Base-by-base conservation (phyloP, 345 rosid species). In the Salix koriyanagi region DNA sequence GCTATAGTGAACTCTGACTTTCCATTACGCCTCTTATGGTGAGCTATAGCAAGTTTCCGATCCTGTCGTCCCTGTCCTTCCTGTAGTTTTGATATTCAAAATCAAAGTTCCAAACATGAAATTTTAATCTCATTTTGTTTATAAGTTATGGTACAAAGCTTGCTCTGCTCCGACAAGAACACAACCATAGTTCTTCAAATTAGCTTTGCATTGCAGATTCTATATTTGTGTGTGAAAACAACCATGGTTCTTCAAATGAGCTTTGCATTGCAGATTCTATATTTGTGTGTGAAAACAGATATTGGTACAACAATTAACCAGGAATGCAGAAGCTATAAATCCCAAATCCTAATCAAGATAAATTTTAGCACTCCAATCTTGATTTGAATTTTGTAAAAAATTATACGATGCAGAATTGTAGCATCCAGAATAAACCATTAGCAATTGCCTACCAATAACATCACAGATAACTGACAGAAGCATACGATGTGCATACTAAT, bases 21-120 rank as follows among this genome's bases (percentile, higher is more conserved):
- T 66, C 99, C 97, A 7, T 88, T 85, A 36, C 77, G 82, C 69
- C 93, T 76, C 79, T 84, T 91, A 64, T 91, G 91, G 81, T 87
- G 83, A 75, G 97, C 97, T 21, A 95, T 84, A 2, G 97, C 97
- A 71, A 95, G 89, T 80, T 93, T 93, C 71, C 99, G 84, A 79
- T 91, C 88, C 83, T 89, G 91, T 75, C 97, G 70, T 69, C 99
- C 97, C 34, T 86, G 85, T n/a, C 99, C 99, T 89, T 93, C 97
- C 99, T 95, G 86, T 67, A 77, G 80, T 30, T 64, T 73, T 74
- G 66, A 74, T 50, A 84, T 62, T 34, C 7, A 75, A 75, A 73
- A 39, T 65, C 37, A 74, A 62, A 76, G 42, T 15, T 72, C 18
- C 28, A 46, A 58, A 32, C 52, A 68, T 70, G 34, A 75, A 52